Percentiles rank a stretch among this genome's conserved stretches.
phyloP scores from a whole-genome alignment of 768 basidiomycete species.

The Termitomyces heimii region DNA sequence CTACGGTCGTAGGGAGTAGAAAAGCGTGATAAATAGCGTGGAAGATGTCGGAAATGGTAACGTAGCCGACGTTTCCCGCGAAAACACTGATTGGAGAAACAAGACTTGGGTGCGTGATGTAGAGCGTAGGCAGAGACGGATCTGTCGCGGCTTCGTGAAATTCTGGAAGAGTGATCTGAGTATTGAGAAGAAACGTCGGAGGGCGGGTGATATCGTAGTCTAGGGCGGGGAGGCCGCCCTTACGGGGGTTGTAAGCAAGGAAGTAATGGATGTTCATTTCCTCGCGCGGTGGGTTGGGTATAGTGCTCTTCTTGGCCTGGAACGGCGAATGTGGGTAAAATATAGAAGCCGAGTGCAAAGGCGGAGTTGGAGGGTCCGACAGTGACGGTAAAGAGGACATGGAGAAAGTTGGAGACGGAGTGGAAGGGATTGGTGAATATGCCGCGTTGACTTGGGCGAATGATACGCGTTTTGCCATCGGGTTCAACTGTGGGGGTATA shows the following conservation, averaged over 20 bases:
- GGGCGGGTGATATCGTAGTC: conserved; percentile 31
- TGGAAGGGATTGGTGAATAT: conserved; percentile 27
- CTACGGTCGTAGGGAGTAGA: conserved; percentile 34
- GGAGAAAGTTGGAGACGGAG: conserved; percentile 33
- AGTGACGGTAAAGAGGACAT: conserved; percentile 16
- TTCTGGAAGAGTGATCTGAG: conserved; percentile 23
- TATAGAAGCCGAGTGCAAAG: conserved; percentile 22
- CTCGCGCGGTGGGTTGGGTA: conserved; percentile 18
- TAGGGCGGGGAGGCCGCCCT: conserved; percentile 22
- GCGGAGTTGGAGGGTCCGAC: conserved; percentile 30
- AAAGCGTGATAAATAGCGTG: conserved; percentile 39
- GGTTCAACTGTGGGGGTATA: conserved; percentile 9
- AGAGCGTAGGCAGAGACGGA: conserved; percentile 29
- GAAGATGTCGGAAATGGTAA: conserved; percentile 47
- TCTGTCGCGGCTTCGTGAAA: conserved; percentile 36
- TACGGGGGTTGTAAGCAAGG: conserved; percentile 31
- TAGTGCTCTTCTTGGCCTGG: conserved; percentile 14
- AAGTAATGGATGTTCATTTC: conserved; percentile 36
- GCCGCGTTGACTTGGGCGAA: conserved; percentile 32
- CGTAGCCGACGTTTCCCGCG: conserved; percentile 23
- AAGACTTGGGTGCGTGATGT: conserved; percentile 28
- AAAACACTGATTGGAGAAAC: conserved; percentile 28
- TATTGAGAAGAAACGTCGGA: conserved; percentile 20
- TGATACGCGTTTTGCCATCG: conserved; percentile 34
- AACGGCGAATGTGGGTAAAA: conserved; percentile 22